Base-by-base conservation (phyloP, 2,329 filamentous ascomycete species). In the Malbranchea cinnamomea region DNA sequence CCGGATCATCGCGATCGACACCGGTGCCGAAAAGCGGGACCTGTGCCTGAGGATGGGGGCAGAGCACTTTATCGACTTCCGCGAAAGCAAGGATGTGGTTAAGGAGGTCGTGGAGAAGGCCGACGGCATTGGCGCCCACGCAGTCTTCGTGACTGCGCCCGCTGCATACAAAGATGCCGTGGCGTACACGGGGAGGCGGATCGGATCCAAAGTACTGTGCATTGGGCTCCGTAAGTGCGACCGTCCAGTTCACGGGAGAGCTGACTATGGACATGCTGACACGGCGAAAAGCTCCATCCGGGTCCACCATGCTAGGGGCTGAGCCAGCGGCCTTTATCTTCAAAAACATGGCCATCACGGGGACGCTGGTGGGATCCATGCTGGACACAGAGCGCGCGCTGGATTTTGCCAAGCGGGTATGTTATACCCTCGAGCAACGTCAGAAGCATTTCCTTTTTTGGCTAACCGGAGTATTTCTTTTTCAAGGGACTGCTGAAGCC, bases 61-160 rank as follows among this genome's bases (percentile, higher is more conserved):
- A 0, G 67, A 70, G 33, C 57, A 53, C 2, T 71, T 68, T 44
- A 50, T 72, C n/a, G 67, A 71, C 44, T 71, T 68, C 46, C 58
- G 54, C 23, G 51, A 60, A 26, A 48, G 51, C 24, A 28, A 48
- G 20, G 10, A 50, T 30, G 36, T 48, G 2, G 41, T 52, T 1
- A 50, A 49, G 3, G 58, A 57, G 20, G 59, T 68, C 2, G 53
- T 61, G 32, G 49, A 62, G 29, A 47, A 62, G 10, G 55, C 61
- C 2, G 61, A 57, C 34, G 59, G 61, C 2, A 39, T 62, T 5
- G 63, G 62, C 11, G 62, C 55, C 4, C 62, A 67, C 35, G 63
- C 50, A 2, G 54, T 59, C 3, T 53, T 59, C 27, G 52, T 59
- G 15, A 56, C 54, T 4, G 56, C 52, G 6, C 48, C 52, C 1